Evolutionary conservation across 75 land plant species (phyloP).

Genomic region (Picea sitchensis): DNA sequence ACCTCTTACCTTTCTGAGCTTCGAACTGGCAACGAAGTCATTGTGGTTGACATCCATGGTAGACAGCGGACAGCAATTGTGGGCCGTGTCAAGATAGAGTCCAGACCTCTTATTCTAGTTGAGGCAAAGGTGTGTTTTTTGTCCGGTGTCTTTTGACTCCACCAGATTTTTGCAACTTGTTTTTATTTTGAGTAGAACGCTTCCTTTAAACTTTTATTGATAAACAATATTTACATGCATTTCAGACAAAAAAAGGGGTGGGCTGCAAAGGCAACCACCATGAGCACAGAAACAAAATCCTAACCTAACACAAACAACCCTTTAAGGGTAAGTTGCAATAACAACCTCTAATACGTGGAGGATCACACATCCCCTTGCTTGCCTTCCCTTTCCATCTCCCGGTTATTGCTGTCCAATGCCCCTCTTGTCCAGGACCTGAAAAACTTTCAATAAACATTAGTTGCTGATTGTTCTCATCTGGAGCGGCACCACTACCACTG

Average conservation of each 20-base stretch:
- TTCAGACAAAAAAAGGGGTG: too few relatives aligned
- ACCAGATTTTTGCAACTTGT: conserved; percentile 3
- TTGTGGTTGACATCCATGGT: conserved; percentile 78
- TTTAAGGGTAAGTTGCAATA: too few relatives aligned
- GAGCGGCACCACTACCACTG: too few relatives aligned
- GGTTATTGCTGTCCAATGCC: too few relatives aligned
- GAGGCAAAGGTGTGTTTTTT: conserved; percentile 70
- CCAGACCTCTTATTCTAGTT: conserved; percentile 80
- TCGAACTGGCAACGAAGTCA: conserved; percentile 70
- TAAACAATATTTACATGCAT: neutral
- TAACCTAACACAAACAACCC: too few relatives aligned
- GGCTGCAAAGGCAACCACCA: neutral
- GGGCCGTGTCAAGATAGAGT: conserved; percentile 93
- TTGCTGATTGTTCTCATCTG: too few relatives aligned
- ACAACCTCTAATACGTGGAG: too few relatives aligned
- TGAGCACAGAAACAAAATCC: too few relatives aligned
- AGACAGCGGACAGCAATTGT: conserved; percentile 63
- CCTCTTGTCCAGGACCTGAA: too few relatives aligned
- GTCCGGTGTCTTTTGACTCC: neutral
- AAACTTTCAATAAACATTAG: too few relatives aligned
- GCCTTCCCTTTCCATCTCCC: too few relatives aligned
- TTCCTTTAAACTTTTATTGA: neutral
- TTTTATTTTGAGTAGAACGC: neutral
- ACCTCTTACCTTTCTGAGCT: conserved; percentile 86
- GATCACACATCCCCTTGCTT: too few relatives aligned